These are phyloP conservation scores for Filobasidium wieringae DNA, from an alignment of 768 basidiomycete species.

Conservation along the genomic window DNA sequence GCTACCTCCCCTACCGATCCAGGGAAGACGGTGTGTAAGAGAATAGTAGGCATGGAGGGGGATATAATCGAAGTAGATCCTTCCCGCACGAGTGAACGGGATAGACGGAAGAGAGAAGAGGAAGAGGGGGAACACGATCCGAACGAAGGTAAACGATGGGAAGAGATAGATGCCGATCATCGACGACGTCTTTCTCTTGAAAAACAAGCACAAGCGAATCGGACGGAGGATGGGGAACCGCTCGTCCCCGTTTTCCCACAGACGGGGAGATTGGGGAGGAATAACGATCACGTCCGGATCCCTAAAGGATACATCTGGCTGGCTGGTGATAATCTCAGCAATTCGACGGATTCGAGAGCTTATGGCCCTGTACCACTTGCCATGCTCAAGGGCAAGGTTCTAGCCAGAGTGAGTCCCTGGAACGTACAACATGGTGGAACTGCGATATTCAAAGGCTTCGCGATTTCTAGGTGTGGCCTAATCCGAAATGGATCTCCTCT, in stretches of 20 bases:
- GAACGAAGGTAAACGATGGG: constrained; percentile 11
- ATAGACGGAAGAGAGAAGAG: neutral
- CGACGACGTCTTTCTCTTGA: neutral
- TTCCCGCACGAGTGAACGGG: neutral
- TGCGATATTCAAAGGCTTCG: neutral
- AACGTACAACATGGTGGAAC: neutral
- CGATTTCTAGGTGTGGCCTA: constrained; percentile 10
- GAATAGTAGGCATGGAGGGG: constrained; percentile 78
- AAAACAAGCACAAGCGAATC: neutral
- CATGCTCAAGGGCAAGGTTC: constrained; percentile 15
- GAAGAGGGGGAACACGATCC: constrained; percentile 18
- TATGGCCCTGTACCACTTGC: constrained; percentile 79
- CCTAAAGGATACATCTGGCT: constrained; percentile 86
- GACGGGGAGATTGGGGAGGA: neutral
- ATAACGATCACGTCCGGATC: constrained; percentile 58
- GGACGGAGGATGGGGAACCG: neutral
- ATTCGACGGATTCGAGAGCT: constrained; percentile 74
- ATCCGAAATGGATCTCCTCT: constrained; percentile 13
- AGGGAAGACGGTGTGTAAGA: constrained; percentile 64
- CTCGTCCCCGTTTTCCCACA: constrained; percentile 3
- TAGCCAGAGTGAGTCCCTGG: constrained; percentile 24
- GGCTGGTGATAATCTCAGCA: constrained; percentile 71
- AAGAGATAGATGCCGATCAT: constrained; percentile 17
- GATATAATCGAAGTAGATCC: constrained; percentile 84
- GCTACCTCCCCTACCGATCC: constrained; percentile 61